phyloP scores from a whole-genome alignment of 129 eudicot genomes.

The Tagetes erecta region DNA sequence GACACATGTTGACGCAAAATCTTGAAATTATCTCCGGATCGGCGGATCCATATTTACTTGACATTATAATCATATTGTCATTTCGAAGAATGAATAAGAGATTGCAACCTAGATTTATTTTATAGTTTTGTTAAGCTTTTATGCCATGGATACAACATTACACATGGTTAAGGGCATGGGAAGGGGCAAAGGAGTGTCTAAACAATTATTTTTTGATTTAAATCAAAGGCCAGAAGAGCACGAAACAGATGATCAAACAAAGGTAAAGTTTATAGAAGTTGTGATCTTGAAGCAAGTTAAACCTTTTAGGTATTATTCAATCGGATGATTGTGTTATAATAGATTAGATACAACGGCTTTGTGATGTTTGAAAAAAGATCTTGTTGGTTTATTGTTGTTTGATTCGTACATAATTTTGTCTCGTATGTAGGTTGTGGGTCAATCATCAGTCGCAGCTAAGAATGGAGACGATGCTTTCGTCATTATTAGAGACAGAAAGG shows the following conservation, averaged over 20 bases:
- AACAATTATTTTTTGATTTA: conserved; percentile 34
- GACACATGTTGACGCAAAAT: conserved; percentile 8
- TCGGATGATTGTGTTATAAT: background rate
- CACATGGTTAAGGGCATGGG: conserved; percentile 10
- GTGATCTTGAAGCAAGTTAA: conserved; percentile 14
- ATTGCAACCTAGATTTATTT: conserved; percentile 17
- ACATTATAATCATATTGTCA: background rate
- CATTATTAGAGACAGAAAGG: conserved; percentile 61
- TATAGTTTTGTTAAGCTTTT: conserved; percentile 7
- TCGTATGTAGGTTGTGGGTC: conserved; percentile 36
- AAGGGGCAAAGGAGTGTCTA: conserved; percentile 33
- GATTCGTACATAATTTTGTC: conserved; percentile 1
- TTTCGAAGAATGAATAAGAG: conserved; percentile 7
- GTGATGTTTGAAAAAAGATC: background rate
- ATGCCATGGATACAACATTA: conserved; percentile 28
- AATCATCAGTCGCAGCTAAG: conserved; percentile 44
- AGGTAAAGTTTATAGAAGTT: conserved; percentile 8
- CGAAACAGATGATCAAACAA: conserved; percentile 26
- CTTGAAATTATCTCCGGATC: background rate
- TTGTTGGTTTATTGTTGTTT: background rate
- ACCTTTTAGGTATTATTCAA: background rate
- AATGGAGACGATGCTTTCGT: conserved; percentile 43
- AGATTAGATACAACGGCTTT: background rate
- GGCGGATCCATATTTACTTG: background rate
- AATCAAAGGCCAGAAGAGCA: conserved; percentile 40